Base-by-base conservation (phyloP, 75 land plant genomes). In the Chamaecyparis obtusa region DNA sequence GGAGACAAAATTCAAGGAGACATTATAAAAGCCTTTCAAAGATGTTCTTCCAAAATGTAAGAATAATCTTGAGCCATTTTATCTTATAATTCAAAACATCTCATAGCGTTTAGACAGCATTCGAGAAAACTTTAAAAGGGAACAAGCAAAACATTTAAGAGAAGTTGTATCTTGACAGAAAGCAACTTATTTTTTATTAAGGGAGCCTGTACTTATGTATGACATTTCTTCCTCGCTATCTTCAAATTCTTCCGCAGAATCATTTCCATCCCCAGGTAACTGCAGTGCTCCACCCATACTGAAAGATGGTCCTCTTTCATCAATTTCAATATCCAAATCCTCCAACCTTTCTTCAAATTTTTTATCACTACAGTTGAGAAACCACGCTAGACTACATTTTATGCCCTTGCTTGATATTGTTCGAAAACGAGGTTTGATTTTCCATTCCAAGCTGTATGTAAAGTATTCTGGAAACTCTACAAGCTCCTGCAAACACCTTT, bases 381-480 rank as follows among this genome's bases (percentile, higher is more conserved):
- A 87, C 97, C 95, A 95, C 32, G 84, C 89, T 83, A 95, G 85
- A 33, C 95, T 92, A 88, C 91, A 90, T 39, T 88, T 86, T 16
- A 91, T 89, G 48, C 93, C 92, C 84, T 90, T 93, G 83, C 85
- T 88, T 43, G 87, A 87, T 64, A 94, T 33, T 54, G 74, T 89
- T 83, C 88, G 89, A 64, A 91, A 92, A 87, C 97, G 90, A 15
- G 97, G 97, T 86, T 91, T 94, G 39, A 95, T 94, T 87, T 96
- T 89, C 5, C 89, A 86, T 76, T 92, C 94, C 84, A 95, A 89
- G 86, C 95, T 91, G 75, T 95, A 95, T 9, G 96, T 94, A 37
- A 95, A 94, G 85, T 93, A 95, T 67, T 87, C 91, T n/a, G 97
- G 97, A 74, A 92, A 95, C 37, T 91, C 94, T 56, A 94, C 86